phyloP scores from a whole-genome alignment of 768 basidiomycete genomes.

The Vararia minispora region DNA sequence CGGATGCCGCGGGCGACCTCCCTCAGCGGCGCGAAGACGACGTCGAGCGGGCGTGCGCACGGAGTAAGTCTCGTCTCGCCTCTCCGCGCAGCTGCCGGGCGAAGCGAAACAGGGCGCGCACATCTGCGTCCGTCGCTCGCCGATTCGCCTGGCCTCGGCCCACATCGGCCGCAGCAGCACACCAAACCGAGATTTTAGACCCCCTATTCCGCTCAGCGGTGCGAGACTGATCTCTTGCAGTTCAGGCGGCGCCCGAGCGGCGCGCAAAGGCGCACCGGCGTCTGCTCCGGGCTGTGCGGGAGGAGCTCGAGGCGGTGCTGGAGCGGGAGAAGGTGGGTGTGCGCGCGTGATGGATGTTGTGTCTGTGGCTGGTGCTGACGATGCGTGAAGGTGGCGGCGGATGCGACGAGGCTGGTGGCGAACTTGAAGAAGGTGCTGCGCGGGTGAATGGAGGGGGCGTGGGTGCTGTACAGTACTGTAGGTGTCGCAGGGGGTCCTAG shows the following conservation, averaged over 20 bases:
- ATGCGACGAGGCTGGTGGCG: constrained; percentile 7
- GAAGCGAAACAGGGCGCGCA: too few relatives aligned
- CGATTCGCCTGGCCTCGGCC: too few relatives aligned
- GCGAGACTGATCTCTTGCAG: constrained; percentile 2
- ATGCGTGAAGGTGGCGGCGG: constrained; percentile 3
- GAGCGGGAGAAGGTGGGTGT: constrained; percentile 10
- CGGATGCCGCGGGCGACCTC: neutral
- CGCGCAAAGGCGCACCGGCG: constrained; percentile 4
- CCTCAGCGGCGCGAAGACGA: neutral
- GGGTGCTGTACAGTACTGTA: neutral
- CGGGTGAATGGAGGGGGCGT: neutral
- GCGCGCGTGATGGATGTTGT: too few relatives aligned
- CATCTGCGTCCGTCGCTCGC: too few relatives aligned
- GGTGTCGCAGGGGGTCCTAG: neutral
- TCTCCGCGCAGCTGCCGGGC: too few relatives aligned
- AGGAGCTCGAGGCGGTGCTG: constrained; percentile 1
- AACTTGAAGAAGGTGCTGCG: constrained; percentile 7
- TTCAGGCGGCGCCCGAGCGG: constrained; percentile 2
- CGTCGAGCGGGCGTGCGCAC: neutral
- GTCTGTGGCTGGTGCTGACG: neutral
- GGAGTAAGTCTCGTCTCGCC: neutral
- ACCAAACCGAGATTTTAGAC: too few relatives aligned
- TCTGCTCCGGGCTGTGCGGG: constrained; percentile 8
- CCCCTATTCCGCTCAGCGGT: too few relatives aligned
- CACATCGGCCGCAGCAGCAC: too few relatives aligned